Evolutionary conservation across 106 monocot species (phyloP), one percentile per base, ranked within the genome.

Genomic region (Amphibolis antarctica): DNA sequence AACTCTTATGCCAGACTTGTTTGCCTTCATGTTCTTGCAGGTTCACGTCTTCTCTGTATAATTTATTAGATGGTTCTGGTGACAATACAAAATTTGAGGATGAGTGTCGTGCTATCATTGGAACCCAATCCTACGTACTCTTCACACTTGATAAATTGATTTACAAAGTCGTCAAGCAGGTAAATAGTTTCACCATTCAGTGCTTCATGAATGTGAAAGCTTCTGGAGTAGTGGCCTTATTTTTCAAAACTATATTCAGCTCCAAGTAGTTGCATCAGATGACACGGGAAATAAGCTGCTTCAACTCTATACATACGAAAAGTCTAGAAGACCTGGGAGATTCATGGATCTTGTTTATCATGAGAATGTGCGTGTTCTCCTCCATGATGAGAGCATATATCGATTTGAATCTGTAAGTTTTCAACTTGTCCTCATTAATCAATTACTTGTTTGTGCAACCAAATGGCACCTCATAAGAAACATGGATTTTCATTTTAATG

Each of bases 71-170:
- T 81, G 93, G 89, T 62, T 83, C 93, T 69, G 53, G 83, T 22
- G 89, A 93, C 74, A 89, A 86, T 64, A 73, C 83, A 19, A 93
- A 93, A 59, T 93, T 83, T 83, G 88, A 93, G 72, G 88, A 88
- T 74, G 93, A 89, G 30, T 93, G 88, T 59, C 85, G 93, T 42
- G 74, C 88, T 52, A 79, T 77, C 27, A 89, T 88, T 73, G 88
- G 93, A 56, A 86, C 85, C 6, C 93, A 93, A 62, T 93, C 93
- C 9, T 93, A 93, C 73, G 77, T 93, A 5, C 93, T 93, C 44
- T 93, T 93, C 75, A 93, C 93, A 18, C 74, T 93, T 46, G 93
- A 93, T 77, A 93, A 93, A 57, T 65, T 93, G 61, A 86, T 93
- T 62, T 88, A 93, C 67, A 93, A 89, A 86, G 59, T 93, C 54